A percentile compares a stretch with the other conserved stretches of the same genome.
Evolutionary conservation across 1,284 basidiomycete species (phyloP).

Genomic region (Sutorius eximius): DNA sequence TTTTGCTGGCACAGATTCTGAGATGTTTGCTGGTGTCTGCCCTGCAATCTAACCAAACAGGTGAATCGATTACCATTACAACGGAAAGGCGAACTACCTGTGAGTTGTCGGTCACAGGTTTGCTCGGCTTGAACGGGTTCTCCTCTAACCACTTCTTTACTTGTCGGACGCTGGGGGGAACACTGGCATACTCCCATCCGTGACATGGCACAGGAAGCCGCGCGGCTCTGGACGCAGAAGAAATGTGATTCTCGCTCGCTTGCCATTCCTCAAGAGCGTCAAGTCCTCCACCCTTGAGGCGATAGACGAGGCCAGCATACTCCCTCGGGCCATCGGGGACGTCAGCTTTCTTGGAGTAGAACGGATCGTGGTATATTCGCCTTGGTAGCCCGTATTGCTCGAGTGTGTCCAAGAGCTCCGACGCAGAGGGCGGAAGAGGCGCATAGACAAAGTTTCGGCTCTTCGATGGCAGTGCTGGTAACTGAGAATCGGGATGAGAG

Average conservation of each 20-base stretch:
- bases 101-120: constrained; percentile 39
- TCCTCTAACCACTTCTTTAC: constrained; percentile 52
- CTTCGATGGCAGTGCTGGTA: background rate
- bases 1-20: constrained; percentile 55
- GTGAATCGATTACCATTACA: background rate
- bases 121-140: constrained; percentile 21
- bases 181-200: constrained; percentile 79
- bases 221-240: background rate
- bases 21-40: constrained; percentile 73
- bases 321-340: constrained; percentile 69
- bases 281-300: constrained; percentile 61
- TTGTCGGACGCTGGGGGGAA: constrained; percentile 59
- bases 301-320: constrained; percentile 79
- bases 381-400: constrained; percentile 54
- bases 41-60: constrained; percentile 63
- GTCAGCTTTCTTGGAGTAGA: constrained; percentile 76
- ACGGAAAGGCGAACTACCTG: constrained; percentile 44
- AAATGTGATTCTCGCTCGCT: constrained; percentile 11
- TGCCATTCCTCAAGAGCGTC: constrained; percentile 55
- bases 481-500: constrained; percentile 8
- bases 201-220: constrained; percentile 6
- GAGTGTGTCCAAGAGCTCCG: constrained; percentile 54
- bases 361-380: constrained; percentile 74
- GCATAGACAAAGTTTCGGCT: constrained; percentile 42
- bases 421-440: constrained; percentile 52